Percentiles rank a stretch among this genome's conserved stretches.
These are phyloP conservation scores for Funneliformis caledonium DNA, from an alignment of 371 early-diverging fungal genomes.

Conservation along the genomic window DNA sequence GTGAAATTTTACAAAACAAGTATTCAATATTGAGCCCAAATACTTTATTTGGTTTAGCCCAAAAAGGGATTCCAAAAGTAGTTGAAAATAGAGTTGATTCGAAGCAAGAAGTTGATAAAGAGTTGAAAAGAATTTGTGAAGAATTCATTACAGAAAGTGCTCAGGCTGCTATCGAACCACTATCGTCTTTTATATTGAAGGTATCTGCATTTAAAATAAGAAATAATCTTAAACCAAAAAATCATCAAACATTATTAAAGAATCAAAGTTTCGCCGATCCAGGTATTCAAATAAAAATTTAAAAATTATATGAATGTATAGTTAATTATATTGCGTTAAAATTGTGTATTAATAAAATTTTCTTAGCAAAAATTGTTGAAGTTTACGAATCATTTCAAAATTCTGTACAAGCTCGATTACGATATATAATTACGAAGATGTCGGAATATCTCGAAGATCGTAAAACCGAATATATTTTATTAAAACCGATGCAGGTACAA, in stretches of 20 bases:
- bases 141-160: constrained; percentile 73
- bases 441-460: constrained; percentile 74
- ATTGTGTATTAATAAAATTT: constrained; percentile 34
- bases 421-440: constrained; percentile 60
- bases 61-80: constrained; percentile 63
- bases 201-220: constrained; percentile 44
- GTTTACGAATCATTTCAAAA: constrained; percentile 60
- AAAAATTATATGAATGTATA: not conserved
- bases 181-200: constrained; percentile 72
- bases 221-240: constrained; percentile 39
- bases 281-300: constrained; percentile 43
- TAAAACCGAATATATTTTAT: constrained; percentile 74
- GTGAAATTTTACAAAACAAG: constrained; percentile 37
- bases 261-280: constrained; percentile 53
- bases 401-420: constrained; percentile 57
- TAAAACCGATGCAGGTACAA: constrained; percentile 71
- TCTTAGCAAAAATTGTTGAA: constrained; percentile 43
- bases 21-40: constrained; percentile 51
- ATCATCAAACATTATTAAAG: constrained; percentile 44
- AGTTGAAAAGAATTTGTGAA: constrained; percentile 76
- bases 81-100: constrained; percentile 64
- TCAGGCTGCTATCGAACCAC: constrained; percentile 65
- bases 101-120: constrained; percentile 66
- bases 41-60: constrained; percentile 59
- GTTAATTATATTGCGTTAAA: not conserved